Conservation (phyloP, 345 rosid species). For the Rhizophora mangle region DNA sequence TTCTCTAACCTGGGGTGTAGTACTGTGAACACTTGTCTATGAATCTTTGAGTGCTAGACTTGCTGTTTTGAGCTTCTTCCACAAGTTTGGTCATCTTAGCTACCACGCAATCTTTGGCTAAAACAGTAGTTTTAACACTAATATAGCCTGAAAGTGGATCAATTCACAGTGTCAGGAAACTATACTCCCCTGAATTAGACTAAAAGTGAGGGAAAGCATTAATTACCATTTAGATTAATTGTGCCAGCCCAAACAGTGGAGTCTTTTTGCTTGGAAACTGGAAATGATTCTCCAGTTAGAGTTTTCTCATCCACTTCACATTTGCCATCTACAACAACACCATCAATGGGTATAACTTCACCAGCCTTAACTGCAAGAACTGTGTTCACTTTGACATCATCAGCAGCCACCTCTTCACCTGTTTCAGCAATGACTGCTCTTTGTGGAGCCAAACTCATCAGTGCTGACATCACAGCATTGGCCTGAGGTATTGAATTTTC, state of each 20-base stretch:
- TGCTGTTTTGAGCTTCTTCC: constrained; percentile 91
- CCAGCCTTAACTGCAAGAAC: constrained; percentile 78
- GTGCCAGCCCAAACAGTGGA: constrained; percentile 92
- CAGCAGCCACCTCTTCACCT: constrained; percentile 72
- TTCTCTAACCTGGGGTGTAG: constrained; percentile 75
- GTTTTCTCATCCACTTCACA: constrained; percentile 93
- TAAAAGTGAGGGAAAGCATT: background rate
- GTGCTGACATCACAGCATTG: constrained; percentile 68
- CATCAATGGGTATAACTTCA: constrained; percentile 86
- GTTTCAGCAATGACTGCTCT: constrained; percentile 78
- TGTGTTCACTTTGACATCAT: constrained; percentile 67
- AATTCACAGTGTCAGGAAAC: background rate
- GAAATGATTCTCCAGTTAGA: constrained; percentile 84
- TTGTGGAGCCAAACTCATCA: constrained; percentile 80
- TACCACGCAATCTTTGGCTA: constrained; percentile 84
- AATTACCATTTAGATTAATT: constrained; percentile 69
- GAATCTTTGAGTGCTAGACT: constrained; percentile 66
- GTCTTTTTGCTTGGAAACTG: constrained; percentile 65
- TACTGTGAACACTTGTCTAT: constrained; percentile 69
- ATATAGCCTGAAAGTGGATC: constrained; percentile 51
- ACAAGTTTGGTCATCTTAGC: constrained; percentile 89
- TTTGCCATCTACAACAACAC: constrained; percentile 74
- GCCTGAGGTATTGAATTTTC: constrained; percentile 48
- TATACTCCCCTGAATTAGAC: background rate
- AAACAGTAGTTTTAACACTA: constrained; percentile 62